Percentiles rank a stretch among this genome's conserved stretches.
Conservation (phyloP, 2,329 filamentous ascomycete species). For the Diaporthe ilicicola region DNA sequence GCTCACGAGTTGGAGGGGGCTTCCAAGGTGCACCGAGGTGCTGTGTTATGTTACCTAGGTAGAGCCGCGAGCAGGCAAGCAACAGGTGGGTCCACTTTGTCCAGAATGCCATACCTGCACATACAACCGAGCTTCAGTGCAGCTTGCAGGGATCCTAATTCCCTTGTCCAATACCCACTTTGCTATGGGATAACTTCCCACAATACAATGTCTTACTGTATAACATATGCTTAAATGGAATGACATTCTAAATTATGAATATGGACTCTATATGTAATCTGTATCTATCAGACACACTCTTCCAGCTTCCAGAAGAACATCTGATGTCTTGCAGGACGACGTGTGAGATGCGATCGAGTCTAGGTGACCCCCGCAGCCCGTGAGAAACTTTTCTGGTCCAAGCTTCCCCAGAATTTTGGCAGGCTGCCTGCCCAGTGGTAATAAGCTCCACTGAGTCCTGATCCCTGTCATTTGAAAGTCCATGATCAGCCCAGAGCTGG, state of each 20-base stretch:
- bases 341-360: neutral
- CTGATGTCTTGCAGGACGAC: neutral
- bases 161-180: neutral
- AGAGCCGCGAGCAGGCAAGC: slow-evolving; percentile 3
- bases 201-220: neutral
- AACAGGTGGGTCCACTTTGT: neutral
- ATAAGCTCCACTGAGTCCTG: slow-evolving; percentile 8
- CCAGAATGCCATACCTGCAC: neutral
- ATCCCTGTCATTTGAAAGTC: slow-evolving; percentile 27
- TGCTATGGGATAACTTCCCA: neutral
- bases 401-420: slow-evolving; percentile 28
- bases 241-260: fast-evolving
- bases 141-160: neutral
- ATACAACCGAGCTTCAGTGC: neutral
- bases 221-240: too few species aligned
- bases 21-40: neutral
- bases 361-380: slow-evolving; percentile 4
- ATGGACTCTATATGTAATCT: neutral
- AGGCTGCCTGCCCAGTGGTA: neutral
- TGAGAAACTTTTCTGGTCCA: slow-evolving; percentile 28
- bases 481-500: slow-evolving; percentile 27
- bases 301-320: neutral
- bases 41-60: neutral
- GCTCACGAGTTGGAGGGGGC: neutral
- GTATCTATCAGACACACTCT: neutral